These are phyloP conservation scores for Cadophora malorum DNA, from an alignment of 2,329 filamentous ascomycete species.

Conservation along the genomic window DNA sequence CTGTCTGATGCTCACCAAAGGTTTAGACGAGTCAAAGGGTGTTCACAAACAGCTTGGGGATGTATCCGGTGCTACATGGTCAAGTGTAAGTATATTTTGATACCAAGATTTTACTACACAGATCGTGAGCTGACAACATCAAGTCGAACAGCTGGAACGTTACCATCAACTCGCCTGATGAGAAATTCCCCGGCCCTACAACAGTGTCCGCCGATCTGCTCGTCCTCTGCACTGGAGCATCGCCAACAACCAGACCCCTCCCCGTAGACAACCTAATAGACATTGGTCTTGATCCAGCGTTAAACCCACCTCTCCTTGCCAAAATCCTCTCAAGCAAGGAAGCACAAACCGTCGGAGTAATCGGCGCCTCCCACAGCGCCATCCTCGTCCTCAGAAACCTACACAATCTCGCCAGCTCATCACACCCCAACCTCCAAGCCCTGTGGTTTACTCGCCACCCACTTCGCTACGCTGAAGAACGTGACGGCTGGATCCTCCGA, in stretches of 20 bases:
- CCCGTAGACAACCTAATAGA: slow-evolving; percentile 50
- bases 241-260: slow-evolving; percentile 50
- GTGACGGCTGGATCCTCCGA: slow-evolving; percentile 67
- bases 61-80: slow-evolving; percentile 49
- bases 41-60: slow-evolving; percentile 49
- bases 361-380: slow-evolving; percentile 68
- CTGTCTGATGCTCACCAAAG: slow-evolving; percentile 52
- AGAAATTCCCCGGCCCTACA: slow-evolving; percentile 22
- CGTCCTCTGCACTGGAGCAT: slow-evolving; percentile 65
- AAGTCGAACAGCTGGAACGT: slow-evolving; percentile 46
- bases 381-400: slow-evolving; percentile 68
- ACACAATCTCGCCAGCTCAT: slow-evolving; percentile 56
- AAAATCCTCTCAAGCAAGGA: slow-evolving; percentile 48
- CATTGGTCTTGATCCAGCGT: slow-evolving; percentile 60
- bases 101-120: slow-evolving; percentile 11
- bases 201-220: slow-evolving; percentile 45
- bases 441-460: slow-evolving; percentile 68
- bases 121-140: slow-evolving; percentile 17
- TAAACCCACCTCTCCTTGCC: slow-evolving; percentile 58
- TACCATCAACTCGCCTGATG: slow-evolving; percentile 37
- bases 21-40: slow-evolving; percentile 49
- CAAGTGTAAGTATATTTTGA: slow-evolving; percentile 41
- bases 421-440: slow-evolving; percentile 59
- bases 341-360: slow-evolving; percentile 57
- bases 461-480: slow-evolving; percentile 66